These are phyloP conservation scores for Notholithocarpus densiflorus DNA, from an alignment of 306 rosid species.

Conservation along the genomic window DNA sequence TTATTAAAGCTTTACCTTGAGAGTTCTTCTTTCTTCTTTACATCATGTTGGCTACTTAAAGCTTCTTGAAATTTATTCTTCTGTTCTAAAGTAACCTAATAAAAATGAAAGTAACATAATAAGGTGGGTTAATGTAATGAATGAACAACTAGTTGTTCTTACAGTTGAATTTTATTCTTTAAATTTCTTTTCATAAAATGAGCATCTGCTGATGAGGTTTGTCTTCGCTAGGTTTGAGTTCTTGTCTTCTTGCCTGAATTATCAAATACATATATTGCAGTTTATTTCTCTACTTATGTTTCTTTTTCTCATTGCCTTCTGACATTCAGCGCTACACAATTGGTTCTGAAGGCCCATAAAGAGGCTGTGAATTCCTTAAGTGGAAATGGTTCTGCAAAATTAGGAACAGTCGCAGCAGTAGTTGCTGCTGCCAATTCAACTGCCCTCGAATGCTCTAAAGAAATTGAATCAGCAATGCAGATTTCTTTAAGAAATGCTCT, in stretches of 20 bases:
- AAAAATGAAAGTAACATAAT: not conserved
- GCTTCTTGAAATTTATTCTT: not conserved
- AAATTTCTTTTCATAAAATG: not conserved
- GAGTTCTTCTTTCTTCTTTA: not conserved
- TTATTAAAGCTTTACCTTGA: not conserved
- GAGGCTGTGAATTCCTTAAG: conserved; percentile 98
- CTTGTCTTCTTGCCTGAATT: not conserved
- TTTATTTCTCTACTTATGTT: conserved; percentile 21
- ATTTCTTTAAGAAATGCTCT: conserved; percentile 89
- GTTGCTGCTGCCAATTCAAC: conserved; percentile 98
- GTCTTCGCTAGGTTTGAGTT: not conserved
- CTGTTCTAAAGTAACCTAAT: not conserved
- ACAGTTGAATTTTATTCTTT: not conserved
- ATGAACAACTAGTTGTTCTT: not conserved
- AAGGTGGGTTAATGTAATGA: not conserved
- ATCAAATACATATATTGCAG: not conserved
- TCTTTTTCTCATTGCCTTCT: not conserved
- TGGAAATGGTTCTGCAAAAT: conserved; percentile 84
- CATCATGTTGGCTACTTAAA: not conserved
- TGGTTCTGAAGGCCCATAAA: conserved; percentile 95
- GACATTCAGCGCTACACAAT: conserved; percentile 73
- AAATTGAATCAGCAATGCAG: conserved; percentile 97
- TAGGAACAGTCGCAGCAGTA: conserved; percentile 95
- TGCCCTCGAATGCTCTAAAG: conserved; percentile 88
- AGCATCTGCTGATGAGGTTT: not conserved